These are phyloP conservation scores for Psilocybe subaeruginosa DNA, from an alignment of 768 basidiomycete genomes.

Conservation along the genomic window DNA sequence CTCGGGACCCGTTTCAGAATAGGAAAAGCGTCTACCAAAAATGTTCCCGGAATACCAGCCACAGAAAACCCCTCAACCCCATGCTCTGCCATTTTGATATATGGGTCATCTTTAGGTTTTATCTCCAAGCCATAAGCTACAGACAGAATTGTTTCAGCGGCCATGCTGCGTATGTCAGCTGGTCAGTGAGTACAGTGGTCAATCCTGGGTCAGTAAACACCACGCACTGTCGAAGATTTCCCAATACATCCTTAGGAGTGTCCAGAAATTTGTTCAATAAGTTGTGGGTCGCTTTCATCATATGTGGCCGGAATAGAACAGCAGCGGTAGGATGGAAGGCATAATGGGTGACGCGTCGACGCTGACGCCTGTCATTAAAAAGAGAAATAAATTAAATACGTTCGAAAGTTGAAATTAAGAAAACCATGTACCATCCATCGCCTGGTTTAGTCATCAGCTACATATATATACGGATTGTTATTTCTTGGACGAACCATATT, in stretches of 20 bases:
- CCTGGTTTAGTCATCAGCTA: neutral
- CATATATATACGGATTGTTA: too few relatives aligned
- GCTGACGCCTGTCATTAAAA: neutral
- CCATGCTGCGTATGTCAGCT: slow-evolving; percentile 29
- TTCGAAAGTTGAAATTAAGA: too few relatives aligned
- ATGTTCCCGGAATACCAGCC: slow-evolving; percentile 40
- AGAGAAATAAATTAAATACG: too few relatives aligned
- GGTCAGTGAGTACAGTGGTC: too few relatives aligned
- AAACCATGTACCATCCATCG: neutral
- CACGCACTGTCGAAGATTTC: slow-evolving; percentile 36
- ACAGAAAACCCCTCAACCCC: slow-evolving; percentile 32
- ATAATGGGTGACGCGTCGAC: neutral
- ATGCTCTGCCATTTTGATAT: slow-evolving; percentile 41
- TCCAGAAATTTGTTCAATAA: slow-evolving; percentile 33
- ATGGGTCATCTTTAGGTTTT: slow-evolving; percentile 42
- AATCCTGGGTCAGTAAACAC: neutral
- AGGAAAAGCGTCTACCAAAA: slow-evolving; percentile 46
- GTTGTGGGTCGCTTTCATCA: slow-evolving; percentile 26
- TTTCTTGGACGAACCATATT: slow-evolving; percentile 15
- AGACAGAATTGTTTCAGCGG: slow-evolving; percentile 39
- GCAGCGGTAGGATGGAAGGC: slow-evolving; percentile 21
- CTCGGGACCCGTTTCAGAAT: slow-evolving; percentile 47
- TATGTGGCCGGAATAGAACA: slow-evolving; percentile 29
- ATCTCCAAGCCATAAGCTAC: slow-evolving; percentile 50
- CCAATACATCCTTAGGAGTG: slow-evolving; percentile 38